Percentiles rank a stretch among this genome's conserved stretches.
These are phyloP conservation scores for Parasitella parasitica DNA, from an alignment of 371 early-diverging fungal species.

Conservation along the genomic window DNA sequence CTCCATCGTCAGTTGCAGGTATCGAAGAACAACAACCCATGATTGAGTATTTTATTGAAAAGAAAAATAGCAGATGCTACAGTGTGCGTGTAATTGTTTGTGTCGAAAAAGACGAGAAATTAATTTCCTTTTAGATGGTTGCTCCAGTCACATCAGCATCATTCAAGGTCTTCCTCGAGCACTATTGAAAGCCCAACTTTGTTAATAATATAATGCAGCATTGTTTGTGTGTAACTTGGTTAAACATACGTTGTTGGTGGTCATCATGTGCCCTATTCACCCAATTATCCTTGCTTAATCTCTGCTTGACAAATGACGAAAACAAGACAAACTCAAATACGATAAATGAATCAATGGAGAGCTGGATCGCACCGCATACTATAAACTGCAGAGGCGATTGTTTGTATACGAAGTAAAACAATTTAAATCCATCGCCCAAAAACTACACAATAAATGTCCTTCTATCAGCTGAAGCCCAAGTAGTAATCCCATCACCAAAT, in stretches of 20 bases:
- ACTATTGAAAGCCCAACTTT: background rate
- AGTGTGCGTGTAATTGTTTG: background rate
- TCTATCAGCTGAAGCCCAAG: background rate
- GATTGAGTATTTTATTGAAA: background rate
- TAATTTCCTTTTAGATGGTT: background rate
- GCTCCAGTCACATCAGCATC: background rate
- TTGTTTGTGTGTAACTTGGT: background rate
- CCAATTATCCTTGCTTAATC: slow-evolving; percentile 3
- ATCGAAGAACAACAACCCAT: slow-evolving; percentile 23
- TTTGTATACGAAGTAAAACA: slow-evolving; percentile 59
- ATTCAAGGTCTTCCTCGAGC: slow-evolving; percentile 4
- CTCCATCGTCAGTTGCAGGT: slow-evolving; percentile 6
- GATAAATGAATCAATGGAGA: slow-evolving; percentile 58
- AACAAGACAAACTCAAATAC: slow-evolving; percentile 56
- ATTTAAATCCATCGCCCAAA: slow-evolving; percentile 65
- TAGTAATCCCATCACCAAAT: background rate
- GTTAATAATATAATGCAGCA: no score
- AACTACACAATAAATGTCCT: slow-evolving; percentile 30
- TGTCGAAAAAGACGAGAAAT: background rate
- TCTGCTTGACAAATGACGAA: slow-evolving; percentile 26
- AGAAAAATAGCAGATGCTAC: background rate
- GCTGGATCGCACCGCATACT: slow-evolving; percentile 62
- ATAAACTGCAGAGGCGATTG: slow-evolving; percentile 64
- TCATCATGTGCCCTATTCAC: slow-evolving; percentile 1
- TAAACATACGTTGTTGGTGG: slow-evolving; percentile 6